These are phyloP conservation scores for Neonectria punicea DNA, from an alignment of 2,329 filamentous ascomycete genomes.

Conservation along the genomic window DNA sequence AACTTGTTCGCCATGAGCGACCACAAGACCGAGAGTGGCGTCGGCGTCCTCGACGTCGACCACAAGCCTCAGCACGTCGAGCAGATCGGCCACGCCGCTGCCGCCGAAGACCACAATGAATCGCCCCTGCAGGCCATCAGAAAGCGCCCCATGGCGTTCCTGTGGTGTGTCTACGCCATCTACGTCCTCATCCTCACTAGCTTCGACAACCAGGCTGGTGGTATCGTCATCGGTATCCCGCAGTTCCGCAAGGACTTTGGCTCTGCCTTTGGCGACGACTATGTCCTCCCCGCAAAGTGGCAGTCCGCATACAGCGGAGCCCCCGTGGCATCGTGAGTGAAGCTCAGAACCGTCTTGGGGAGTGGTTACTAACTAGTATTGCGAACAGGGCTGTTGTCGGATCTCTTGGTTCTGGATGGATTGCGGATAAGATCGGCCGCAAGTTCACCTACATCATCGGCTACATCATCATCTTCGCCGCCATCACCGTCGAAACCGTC, in stretches of 20 bases:
- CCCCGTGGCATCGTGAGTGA: slow-evolving; percentile 33
- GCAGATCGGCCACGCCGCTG: slow-evolving; percentile 26
- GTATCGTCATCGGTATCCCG: slow-evolving; percentile 29
- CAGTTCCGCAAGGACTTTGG: slow-evolving; percentile 36
- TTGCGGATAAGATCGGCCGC: slow-evolving; percentile 31
- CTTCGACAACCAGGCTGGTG: slow-evolving; percentile 33
- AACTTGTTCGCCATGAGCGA: slow-evolving; percentile 20
- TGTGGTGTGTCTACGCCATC: slow-evolving; percentile 35
- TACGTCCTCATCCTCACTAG: slow-evolving; percentile 31
- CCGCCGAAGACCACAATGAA: slow-evolving; percentile 29
- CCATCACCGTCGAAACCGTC: slow-evolving; percentile 31
- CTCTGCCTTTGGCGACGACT: slow-evolving; percentile 19
- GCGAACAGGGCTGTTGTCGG: slow-evolving; percentile 26
- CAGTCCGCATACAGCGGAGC: slow-evolving; percentile 35
- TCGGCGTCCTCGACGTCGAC: slow-evolving; percentile 20
- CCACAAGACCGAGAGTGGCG: slow-evolving; percentile 17
- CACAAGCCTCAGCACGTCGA: slow-evolving; percentile 29
- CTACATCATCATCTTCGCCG: slow-evolving; percentile 28
- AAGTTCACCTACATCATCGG: slow-evolving; percentile 29
- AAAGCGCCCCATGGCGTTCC: slow-evolving; percentile 26
- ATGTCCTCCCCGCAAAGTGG: slow-evolving; percentile 31
- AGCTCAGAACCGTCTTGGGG: not conserved
- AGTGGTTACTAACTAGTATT: not conserved
- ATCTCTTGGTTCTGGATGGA: slow-evolving; percentile 26
- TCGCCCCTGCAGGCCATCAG: slow-evolving; percentile 25